phyloP scores from a whole-genome alignment of 2,329 filamentous ascomycete species.

The Cadophora sp. region DNA sequence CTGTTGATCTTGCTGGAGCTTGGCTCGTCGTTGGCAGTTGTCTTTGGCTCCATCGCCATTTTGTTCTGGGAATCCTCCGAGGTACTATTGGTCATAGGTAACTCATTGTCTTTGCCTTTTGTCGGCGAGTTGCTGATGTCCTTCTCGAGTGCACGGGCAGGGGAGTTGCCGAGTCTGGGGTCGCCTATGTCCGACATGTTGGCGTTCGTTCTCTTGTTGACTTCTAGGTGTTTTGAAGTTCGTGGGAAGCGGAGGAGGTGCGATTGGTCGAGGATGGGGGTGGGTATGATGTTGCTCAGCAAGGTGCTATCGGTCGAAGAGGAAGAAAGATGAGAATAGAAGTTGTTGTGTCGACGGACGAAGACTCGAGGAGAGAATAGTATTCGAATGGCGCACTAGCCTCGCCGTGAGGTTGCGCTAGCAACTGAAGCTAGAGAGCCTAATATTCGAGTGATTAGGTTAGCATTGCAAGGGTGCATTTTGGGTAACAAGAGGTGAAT shows the following conservation, averaged over 20 bases:
- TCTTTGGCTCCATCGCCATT: neutral
- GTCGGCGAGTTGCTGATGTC: neutral
- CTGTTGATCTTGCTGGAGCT: neutral
- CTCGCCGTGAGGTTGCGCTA: neutral
- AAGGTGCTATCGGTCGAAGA: neutral
- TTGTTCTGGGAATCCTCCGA: neutral
- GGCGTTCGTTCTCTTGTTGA: neutral
- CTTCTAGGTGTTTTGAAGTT: neutral
- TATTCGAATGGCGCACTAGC: neutral
- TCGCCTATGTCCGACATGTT: conserved; percentile 2
- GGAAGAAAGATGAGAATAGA: too few species aligned
- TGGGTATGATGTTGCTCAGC: neutral
- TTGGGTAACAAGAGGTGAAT: neutral
- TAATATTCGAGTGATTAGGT: neutral
- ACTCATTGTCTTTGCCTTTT: neutral
- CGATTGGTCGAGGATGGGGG: neutral
- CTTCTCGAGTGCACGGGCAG: neutral
- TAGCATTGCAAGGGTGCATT: neutral
- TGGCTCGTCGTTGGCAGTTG: neutral
- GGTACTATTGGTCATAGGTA: neutral
- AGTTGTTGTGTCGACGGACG: neutral
- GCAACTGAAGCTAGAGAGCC: neutral
- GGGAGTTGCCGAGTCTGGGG: neutral
- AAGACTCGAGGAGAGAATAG: neutral
- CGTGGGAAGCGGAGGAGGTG: neutral